These are phyloP conservation scores for Penicillium manginii DNA, from an alignment of 495 filamentous ascomycete species.

Conservation along the genomic window DNA sequence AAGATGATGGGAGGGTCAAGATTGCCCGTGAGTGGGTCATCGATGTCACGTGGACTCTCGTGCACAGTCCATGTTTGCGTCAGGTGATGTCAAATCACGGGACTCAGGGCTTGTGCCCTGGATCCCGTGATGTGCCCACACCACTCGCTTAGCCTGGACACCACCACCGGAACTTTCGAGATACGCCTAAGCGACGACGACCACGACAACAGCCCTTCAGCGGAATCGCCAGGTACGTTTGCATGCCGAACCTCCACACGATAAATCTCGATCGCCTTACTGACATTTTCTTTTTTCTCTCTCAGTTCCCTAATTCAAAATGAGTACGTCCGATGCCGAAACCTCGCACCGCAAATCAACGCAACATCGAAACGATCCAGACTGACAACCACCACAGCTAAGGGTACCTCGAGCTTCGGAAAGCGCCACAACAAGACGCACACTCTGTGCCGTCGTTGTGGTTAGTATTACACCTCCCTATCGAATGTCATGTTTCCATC, in stretches of 20 bases:
- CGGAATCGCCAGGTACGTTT: constrained; percentile 54
- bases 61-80: constrained; percentile 1
- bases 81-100: constrained; percentile 27
- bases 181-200: constrained; percentile 54
- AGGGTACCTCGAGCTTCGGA: constrained; percentile 97
- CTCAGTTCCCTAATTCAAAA: constrained; percentile 62
- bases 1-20: too few species aligned
- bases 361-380: constrained; percentile 33
- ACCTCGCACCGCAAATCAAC: constrained; percentile 29
- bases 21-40: constrained; percentile 3
- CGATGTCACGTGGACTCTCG: constrained; percentile 8
- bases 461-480: constrained; percentile 61
- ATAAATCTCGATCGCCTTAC: constrained; percentile 11
- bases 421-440: constrained; percentile 99
- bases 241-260: constrained; percentile 19
- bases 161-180: constrained; percentile 44
- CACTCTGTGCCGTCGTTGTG: constrained; percentile 98
- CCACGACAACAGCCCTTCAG: constrained; percentile 55
- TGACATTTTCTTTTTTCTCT: constrained; percentile 20
- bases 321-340: constrained; percentile 59
- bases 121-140: constrained; percentile 36
- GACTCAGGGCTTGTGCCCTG: constrained; percentile 43
- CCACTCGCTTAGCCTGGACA: constrained; percentile 43
- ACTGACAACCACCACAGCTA: constrained; percentile 63
- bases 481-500: constrained; percentile 21